Percentiles rank a stretch among this genome's conserved stretches.
Evolutionary conservation across 2,329 filamentous ascomycete species (phyloP).

Genomic region (Exophiala dermatitidis): DNA sequence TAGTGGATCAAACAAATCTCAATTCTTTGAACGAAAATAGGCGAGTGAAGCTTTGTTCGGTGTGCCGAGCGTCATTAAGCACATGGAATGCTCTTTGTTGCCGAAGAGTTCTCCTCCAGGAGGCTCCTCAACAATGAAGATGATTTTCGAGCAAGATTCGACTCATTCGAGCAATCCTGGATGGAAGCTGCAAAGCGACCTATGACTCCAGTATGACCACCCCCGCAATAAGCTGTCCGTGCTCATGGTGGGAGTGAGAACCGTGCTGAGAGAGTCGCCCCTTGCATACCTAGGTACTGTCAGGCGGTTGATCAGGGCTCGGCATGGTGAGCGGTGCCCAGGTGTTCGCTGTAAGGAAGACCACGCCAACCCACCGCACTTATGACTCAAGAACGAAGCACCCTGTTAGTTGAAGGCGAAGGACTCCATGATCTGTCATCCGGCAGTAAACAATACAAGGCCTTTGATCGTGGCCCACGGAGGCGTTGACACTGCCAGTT

Average conservation of each 20-base stretch:
- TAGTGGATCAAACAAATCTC: background rate
- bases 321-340: no score
- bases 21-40: background rate
- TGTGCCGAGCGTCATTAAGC: background rate
- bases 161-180: no score
- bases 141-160: background rate
- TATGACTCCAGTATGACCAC: background rate
- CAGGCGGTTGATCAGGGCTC: background rate
- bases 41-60: background rate
- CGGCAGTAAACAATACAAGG: no score
- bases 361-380: background rate
- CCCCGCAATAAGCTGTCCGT: background rate
- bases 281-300: background rate
- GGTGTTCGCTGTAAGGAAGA: no score
- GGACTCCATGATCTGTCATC: no score
- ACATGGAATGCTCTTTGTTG: background rate
- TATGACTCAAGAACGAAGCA: no score
- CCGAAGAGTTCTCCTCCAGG: background rate
- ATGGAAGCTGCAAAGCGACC: no score
- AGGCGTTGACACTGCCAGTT: no score
- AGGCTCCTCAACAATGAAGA: background rate
- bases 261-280: background rate
- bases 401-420: no score
- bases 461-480: no score
- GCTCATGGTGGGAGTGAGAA: background rate